These are phyloP conservation scores for Epithemia pelagica DNA, from an alignment of 108 stramenopile genomes.

Conservation along the genomic window DNA sequence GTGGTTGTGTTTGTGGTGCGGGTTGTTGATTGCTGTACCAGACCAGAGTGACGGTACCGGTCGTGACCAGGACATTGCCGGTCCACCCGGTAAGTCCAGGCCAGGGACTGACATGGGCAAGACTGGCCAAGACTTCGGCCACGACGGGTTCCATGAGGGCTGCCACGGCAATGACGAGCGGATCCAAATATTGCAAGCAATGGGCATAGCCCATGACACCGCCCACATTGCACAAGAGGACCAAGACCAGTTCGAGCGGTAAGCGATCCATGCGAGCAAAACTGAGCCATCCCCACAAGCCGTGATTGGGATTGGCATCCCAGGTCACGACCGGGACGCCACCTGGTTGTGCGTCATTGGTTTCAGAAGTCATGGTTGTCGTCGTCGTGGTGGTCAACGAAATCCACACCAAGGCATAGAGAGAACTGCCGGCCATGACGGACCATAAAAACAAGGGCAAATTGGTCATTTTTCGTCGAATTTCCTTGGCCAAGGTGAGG, in stretches of 20 bases:
- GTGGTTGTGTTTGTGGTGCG: too few species aligned
- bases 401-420: conserved; percentile 24
- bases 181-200: conserved; percentile 58
- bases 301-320: conserved; percentile 28
- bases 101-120: conserved; percentile 20
- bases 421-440: conserved; percentile 35
- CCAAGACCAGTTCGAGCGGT: conserved; percentile 38
- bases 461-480: conserved; percentile 25
- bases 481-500: conserved; percentile 28
- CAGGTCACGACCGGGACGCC: conserved; percentile 6
- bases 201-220: conserved; percentile 59
- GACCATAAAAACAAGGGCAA: conserved; percentile 44
- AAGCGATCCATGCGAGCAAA: conserved; percentile 24
- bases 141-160: conserved; percentile 34
- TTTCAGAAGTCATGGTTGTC: too few species aligned
- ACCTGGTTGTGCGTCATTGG: too few species aligned
- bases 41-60: conserved; percentile 33
- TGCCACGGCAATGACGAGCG: conserved; percentile 38
- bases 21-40: too few species aligned
- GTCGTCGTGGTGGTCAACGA: not conserved
- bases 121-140: conserved; percentile 25
- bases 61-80: conserved; percentile 32
- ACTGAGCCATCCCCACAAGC: conserved; percentile 46
- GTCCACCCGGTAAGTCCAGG: conserved; percentile 35
- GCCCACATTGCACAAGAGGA: conserved; percentile 39